These are phyloP conservation scores for Fusarium redolens DNA, from an alignment of 2,329 filamentous ascomycete species.

Conservation along the genomic window DNA sequence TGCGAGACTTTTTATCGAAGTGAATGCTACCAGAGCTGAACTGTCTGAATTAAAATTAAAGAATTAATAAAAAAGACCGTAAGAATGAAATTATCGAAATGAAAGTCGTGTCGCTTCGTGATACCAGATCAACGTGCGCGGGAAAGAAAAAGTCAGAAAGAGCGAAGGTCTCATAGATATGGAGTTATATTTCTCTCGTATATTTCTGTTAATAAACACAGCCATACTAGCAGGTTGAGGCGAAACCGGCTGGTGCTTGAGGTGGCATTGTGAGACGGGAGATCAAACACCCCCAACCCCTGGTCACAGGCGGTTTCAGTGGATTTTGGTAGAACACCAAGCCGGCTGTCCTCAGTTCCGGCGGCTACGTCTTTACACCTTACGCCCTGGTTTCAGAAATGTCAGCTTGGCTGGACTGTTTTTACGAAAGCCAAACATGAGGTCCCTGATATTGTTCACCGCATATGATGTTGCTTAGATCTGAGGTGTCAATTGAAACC, in stretches of 20 bases:
- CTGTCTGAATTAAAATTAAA: constrained; percentile 24
- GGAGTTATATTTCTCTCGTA: neutral
- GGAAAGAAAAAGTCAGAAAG: neutral
- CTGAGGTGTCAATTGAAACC: neutral
- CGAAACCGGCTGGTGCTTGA: constrained; percentile 42
- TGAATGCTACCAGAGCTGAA: constrained; percentile 17
- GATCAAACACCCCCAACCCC: constrained; percentile 32
- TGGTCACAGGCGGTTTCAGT: constrained; percentile 8
- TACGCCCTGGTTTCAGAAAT: constrained; percentile 19
- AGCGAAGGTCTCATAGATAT: constrained; percentile 10
- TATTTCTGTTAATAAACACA: neutral
- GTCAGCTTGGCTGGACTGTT: neutral
- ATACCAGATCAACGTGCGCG: constrained; percentile 32
- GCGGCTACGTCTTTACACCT: neutral
- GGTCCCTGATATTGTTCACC: neutral
- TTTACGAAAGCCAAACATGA: neutral
- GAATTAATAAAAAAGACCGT: constrained; percentile 14
- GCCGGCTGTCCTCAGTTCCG: constrained; percentile 27
- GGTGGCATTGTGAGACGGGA: constrained; percentile 41
- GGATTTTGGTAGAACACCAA: constrained; percentile 11
- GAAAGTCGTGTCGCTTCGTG: constrained; percentile 24
- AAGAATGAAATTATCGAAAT: constrained; percentile 25
- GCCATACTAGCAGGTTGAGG: constrained; percentile 3
- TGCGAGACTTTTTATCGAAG: neutral
- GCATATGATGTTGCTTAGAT: neutral